Evolutionary conservation across 2,329 filamentous ascomycete genomes (phyloP), one percentile per base, ranked within the genome.

Genomic region (Raffaelea albimanens): DNA sequence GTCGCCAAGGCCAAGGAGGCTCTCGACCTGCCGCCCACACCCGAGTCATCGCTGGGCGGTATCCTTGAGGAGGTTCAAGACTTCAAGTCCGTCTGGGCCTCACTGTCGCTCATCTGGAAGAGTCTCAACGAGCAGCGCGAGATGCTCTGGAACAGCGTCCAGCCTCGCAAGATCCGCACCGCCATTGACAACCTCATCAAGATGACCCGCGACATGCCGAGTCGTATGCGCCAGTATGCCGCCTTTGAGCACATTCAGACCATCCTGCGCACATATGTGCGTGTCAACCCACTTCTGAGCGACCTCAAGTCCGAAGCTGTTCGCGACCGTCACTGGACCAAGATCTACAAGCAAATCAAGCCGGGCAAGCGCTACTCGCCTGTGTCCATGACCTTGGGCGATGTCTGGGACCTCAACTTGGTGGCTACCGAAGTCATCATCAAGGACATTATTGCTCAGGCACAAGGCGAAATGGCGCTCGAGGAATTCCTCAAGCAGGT

Each of bases 181-280:
- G 86, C 87, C 52, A 83, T 99, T 44, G 91, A 98, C 60, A 83
- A 85, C 43, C 76, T 97, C 46, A 87, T 97, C 63, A 95, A 95
- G 71, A 95, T 95, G 78, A 97, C 90, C 33, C 97, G 95, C 68
- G 91, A 97, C 53, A 97, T 98, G 93, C 93, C 94, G 0, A 95
- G 89, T 66, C 83, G 93, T 50, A 97, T 98, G 91, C 83, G 94
- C 51, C 94, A 98, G 61, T 99, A 99, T 64, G 91, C 94, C 57
- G 94, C 94, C n/a, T 99, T 98, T 62, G 94, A 98, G 65, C 91
- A 98, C 60, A 89, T 98, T 36, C 94, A 98, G 63, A 88, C 81
- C 53, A 86, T 94, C 25, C 78, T 98, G 38, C 85, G 89, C 40
- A 83, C 90, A 52, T 77, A 95, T 43, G 75, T 96, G 53, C 97